These are phyloP conservation scores for Misopates orontium DNA, from an alignment of 257 asterid genomes.

Conservation along the genomic window DNA sequence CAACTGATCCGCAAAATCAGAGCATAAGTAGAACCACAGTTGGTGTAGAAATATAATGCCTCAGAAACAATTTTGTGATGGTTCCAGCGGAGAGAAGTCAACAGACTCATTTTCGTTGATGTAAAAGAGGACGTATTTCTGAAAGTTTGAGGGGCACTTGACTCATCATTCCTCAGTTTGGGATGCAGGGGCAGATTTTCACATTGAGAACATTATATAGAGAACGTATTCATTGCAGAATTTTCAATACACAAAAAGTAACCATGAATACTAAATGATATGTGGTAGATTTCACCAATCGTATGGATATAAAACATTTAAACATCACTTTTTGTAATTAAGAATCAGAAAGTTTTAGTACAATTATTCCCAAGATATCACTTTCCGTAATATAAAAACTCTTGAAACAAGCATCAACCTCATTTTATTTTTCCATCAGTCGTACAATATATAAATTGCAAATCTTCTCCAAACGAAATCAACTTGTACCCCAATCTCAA, in stretches of 20 bases:
- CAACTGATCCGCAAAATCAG: not conserved
- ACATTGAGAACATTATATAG: not conserved
- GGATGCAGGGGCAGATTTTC: not conserved
- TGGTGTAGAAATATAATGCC: not conserved
- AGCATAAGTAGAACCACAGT: not conserved
- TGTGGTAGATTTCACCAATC: not conserved
- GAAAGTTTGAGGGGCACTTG: not conserved
- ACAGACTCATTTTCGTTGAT: not conserved
- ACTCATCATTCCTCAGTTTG: not conserved
- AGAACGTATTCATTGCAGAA: slow-evolving; percentile 2
- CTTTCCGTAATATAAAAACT: not conserved
- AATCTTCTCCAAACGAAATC: too few species aligned
- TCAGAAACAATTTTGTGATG: not conserved
- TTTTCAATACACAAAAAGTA: not conserved
- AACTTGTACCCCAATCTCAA: too few species aligned
- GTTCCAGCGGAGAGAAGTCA: not conserved
- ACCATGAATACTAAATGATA: not conserved
- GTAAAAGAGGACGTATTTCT: not conserved
- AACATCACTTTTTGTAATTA: too few species aligned
- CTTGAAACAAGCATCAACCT: too few species aligned
- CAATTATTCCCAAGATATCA: not conserved
- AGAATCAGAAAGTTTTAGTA: not conserved
- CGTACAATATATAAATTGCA: too few species aligned
- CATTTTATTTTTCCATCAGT: too few species aligned
- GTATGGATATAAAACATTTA: too few species aligned